These are phyloP conservation scores for Mucor velutinosus DNA, from an alignment of 371 early-diverging fungal genomes.

Conservation along the genomic window DNA sequence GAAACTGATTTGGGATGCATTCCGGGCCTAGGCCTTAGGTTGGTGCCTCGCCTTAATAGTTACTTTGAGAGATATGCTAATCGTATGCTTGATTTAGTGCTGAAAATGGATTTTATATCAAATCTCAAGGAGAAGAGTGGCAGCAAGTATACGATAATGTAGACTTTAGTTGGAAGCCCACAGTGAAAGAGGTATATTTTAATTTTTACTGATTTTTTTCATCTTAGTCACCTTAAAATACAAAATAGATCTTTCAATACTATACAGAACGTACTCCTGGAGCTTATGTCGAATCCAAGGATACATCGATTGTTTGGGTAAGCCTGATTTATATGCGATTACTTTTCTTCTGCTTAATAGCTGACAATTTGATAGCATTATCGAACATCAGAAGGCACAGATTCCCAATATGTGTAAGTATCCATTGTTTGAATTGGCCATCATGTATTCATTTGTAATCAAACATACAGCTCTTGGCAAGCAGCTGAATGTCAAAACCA, in stretches of 20 bases:
- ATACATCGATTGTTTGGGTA: conserved; percentile 76
- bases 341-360: background rate
- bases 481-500: conserved; percentile 92
- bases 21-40: conserved; percentile 74
- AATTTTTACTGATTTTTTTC: background rate
- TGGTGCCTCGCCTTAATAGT: background rate
- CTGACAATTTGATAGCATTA: conserved; percentile 59
- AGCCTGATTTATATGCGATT: background rate
- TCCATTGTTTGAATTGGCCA: background rate
- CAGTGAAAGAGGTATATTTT: conserved; percentile 59
- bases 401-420: conserved; percentile 60
- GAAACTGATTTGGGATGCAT: conserved; percentile 77
- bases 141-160: conserved; percentile 74
- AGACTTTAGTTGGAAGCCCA: conserved; percentile 83
- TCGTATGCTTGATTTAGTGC: conserved; percentile 50
- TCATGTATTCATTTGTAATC: background rate
- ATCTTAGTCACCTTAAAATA: background rate
- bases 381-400: conserved; percentile 64
- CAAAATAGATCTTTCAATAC: conserved; percentile 71
- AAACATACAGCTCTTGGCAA: conserved; percentile 68
- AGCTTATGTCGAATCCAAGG: conserved; percentile 80
- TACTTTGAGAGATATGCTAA: background rate
- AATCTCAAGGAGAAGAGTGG: conserved; percentile 76
- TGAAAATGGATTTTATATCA: conserved; percentile 87
- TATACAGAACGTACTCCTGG: conserved; percentile 91